A percentile compares a stretch with the other conserved stretches of the same genome.
Evolutionary conservation across 371 early-diverging fungal genomes (phyloP).

Genomic region (Mucor sp.): DNA sequence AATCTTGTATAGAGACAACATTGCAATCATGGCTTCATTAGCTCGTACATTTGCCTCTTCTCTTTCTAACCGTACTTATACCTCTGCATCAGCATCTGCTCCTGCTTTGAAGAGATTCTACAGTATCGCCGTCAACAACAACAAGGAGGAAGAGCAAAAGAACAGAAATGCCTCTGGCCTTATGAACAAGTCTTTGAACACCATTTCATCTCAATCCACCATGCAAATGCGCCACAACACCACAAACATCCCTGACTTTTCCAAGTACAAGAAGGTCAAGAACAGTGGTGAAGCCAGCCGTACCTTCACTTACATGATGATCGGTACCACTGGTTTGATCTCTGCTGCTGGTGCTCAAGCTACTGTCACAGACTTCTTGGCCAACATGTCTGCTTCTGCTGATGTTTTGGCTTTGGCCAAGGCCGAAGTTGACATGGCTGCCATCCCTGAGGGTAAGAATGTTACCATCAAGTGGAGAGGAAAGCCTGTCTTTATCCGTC

Average conservation of each 20-base stretch:
- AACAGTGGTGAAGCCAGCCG: conserved; percentile 71
- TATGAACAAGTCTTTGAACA: conserved; percentile 32
- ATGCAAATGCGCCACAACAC: conserved; percentile 58
- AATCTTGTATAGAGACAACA: conserved; percentile 9
- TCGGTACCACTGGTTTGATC: conserved; percentile 88
- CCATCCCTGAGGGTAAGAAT: conserved; percentile 96
- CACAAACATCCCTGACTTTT: conserved; percentile 67
- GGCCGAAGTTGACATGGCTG: conserved; percentile 90
- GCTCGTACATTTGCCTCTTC: conserved; percentile 51
- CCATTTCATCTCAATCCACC: conserved; percentile 18
- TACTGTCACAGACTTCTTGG: conserved; percentile 88
- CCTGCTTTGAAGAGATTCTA: conserved; percentile 45
- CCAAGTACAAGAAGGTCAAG: conserved; percentile 65
- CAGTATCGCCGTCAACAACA: conserved; percentile 21
- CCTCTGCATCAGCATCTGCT: conserved; percentile 46
- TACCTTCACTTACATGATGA: conserved; percentile 91
- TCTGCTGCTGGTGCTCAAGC: conserved; percentile 90
- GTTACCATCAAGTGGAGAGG: conserved; percentile 98
- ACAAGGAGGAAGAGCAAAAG: conserved; percentile 48
- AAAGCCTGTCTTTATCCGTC: conserved; percentile 97
- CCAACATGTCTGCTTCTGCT: conserved; percentile 93
- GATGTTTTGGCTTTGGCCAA: conserved; percentile 98
- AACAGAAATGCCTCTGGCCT: conserved; percentile 36
- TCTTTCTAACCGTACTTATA: conserved; percentile 46
- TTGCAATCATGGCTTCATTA: conserved; percentile 46